phyloP scores from a whole-genome alignment of 169 alveolate species.

The Plasmodium chabaudi region DNA sequence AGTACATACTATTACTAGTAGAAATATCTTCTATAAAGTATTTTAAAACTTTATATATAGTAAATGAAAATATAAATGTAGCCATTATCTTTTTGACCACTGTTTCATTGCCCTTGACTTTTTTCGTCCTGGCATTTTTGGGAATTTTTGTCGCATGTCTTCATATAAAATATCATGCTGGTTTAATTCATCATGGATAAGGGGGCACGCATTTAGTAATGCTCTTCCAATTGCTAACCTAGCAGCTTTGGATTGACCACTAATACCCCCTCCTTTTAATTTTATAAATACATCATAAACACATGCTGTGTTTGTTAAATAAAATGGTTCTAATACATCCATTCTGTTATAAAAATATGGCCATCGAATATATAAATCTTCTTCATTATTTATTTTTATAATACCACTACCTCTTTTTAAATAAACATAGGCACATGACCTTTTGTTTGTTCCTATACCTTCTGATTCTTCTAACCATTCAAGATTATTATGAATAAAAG shows the following conservation, averaged over 20 bases:
- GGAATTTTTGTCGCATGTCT: slow-evolving; percentile 88
- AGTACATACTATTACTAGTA: no score
- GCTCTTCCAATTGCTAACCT: slow-evolving; percentile 90
- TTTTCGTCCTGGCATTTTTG: slow-evolving; percentile 91
- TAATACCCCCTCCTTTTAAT: slow-evolving; percentile 88
- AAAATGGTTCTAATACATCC: slow-evolving; percentile 89
- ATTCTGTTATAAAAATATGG: slow-evolving; percentile 88
- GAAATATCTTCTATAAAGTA: no score
- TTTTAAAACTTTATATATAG: no score
- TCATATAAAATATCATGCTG: slow-evolving; percentile 86
- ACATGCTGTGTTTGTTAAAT: slow-evolving; percentile 85
- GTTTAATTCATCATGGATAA: slow-evolving; percentile 77
- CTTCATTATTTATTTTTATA: slow-evolving; percentile 84
- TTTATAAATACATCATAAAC: slow-evolving; percentile 86
- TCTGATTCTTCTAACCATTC: slow-evolving; percentile 87
- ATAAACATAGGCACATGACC: slow-evolving; percentile 87
- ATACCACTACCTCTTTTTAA: slow-evolving; percentile 87
- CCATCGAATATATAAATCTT: slow-evolving; percentile 88
- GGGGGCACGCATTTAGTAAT: slow-evolving; percentile 86
- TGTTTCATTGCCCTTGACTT: slow-evolving; percentile 87
- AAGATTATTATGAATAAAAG: slow-evolving; percentile 81
- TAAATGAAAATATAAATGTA: no score
- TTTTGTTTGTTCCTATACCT: slow-evolving; percentile 88
- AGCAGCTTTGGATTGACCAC: slow-evolving; percentile 90
- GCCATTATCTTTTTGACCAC: slow-evolving; percentile 86